Evolutionary conservation across 129 eudicot species (phyloP).

Genomic region (Flaveria bidentis): DNA sequence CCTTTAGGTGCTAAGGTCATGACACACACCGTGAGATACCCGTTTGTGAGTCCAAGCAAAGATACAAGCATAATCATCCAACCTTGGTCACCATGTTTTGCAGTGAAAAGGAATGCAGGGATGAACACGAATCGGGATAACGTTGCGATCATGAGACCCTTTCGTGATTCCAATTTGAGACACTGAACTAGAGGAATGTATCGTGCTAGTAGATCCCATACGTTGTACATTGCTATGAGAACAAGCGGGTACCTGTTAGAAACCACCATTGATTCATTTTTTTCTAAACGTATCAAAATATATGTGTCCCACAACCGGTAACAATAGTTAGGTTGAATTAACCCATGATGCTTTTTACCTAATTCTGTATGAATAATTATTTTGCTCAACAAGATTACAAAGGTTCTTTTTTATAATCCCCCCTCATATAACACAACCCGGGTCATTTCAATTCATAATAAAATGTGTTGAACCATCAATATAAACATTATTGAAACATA

Average conservation of each 20-base stretch:
- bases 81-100: not conserved
- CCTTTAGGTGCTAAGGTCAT: not conserved
- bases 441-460: too few relatives aligned
- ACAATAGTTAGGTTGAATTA: too few relatives aligned
- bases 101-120: not conserved
- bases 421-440: too few relatives aligned
- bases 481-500: too few relatives aligned
- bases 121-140: not conserved
- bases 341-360: too few relatives aligned
- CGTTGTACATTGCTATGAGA: not conserved
- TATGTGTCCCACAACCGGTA: too few relatives aligned
- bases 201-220: not conserved
- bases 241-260: not conserved
- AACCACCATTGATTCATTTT: not conserved
- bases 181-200: not conserved
- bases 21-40: not conserved
- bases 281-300: too few relatives aligned
- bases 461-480: too few relatives aligned
- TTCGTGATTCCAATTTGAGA: not conserved
- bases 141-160: not conserved
- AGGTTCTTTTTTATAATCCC: too few relatives aligned
- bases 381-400: too few relatives aligned
- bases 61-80: not conserved
- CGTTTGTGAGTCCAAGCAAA: not conserved
- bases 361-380: too few relatives aligned